These are phyloP conservation scores for Eucommia ulmoides DNA, from an alignment of 257 asterid species.

Conservation along the genomic window DNA sequence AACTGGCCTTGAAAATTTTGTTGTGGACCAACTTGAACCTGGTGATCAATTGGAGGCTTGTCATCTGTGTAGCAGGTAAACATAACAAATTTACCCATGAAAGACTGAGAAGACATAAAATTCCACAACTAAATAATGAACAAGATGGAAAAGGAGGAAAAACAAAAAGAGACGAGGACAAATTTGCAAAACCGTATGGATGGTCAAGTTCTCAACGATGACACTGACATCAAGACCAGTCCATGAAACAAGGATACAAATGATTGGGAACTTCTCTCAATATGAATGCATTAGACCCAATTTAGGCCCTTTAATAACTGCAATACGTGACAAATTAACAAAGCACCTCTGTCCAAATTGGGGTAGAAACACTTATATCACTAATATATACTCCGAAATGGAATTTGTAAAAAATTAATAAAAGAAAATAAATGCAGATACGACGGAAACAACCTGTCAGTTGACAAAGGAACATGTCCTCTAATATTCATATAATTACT, in stretches of 20 bases:
- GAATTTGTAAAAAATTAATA: too few species aligned
- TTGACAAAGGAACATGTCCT: too few species aligned
- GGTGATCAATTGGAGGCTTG: constrained; percentile 33
- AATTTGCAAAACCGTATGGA: too few species aligned
- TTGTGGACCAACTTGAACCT: constrained; percentile 42
- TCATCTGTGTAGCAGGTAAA: constrained; percentile 21
- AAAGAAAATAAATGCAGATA: too few species aligned
- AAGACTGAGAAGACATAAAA: not conserved
- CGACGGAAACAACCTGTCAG: too few species aligned
- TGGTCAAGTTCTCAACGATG: not conserved
- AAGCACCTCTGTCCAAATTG: too few species aligned
- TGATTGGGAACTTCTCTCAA: not conserved
- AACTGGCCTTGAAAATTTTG: constrained; percentile 63
- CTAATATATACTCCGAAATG: too few species aligned
- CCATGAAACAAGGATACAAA: not conserved
- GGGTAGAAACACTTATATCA: too few species aligned
- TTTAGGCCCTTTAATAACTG: too few species aligned
- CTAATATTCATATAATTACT: too few species aligned
- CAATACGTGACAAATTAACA: too few species aligned
- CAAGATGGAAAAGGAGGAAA: not conserved
- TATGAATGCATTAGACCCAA: too few species aligned
- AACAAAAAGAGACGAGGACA: not conserved
- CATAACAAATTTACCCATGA: not conserved
- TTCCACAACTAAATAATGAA: not conserved
- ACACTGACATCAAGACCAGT: not conserved